A percentile compares a stretch with the other conserved stretches of the same genome.
These are phyloP conservation scores for Fusarium sterilihyphosum DNA, from an alignment of 2,329 filamentous ascomycete species.

Conservation along the genomic window DNA sequence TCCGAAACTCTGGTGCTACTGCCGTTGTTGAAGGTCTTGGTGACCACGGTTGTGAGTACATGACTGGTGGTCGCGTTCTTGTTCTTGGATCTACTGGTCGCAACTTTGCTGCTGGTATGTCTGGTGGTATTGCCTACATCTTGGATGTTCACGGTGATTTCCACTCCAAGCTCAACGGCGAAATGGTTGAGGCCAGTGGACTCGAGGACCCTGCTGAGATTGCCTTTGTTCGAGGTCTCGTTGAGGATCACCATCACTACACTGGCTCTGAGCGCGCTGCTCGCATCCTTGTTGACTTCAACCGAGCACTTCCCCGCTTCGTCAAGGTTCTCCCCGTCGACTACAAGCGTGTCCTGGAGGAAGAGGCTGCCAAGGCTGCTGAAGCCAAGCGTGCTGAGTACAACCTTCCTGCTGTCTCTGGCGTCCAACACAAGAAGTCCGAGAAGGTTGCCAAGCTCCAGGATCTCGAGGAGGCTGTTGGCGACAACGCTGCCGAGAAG, in stretches of 20 bases:
- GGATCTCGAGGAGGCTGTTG: constrained; percentile 93
- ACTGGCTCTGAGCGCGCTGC: constrained; percentile 95
- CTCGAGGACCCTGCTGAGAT: constrained; percentile 89
- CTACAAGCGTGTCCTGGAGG: constrained; percentile 91
- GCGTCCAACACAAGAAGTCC: constrained; percentile 68
- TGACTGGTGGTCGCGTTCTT: constrained; percentile 93
- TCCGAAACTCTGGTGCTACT: constrained; percentile 94
- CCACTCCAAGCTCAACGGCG: constrained; percentile 90
- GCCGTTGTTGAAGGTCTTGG: constrained; percentile 97
- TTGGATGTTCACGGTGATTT: constrained; percentile 92
- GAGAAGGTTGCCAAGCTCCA: constrained; percentile 75
- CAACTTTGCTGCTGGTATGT: constrained; percentile 99
- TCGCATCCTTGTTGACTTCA: constrained; percentile 94
- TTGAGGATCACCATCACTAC: constrained; percentile 98
- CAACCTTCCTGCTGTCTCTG: constrained; percentile 79
- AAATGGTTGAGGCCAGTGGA: constrained; percentile 92
- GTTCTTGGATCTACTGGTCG: constrained; percentile 89
- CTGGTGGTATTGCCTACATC: constrained; percentile 94
- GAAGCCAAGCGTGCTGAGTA: constrained; percentile 87
- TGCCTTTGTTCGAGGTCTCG: constrained; percentile 87
- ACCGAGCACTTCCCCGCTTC: constrained; percentile 86
- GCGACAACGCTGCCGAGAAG: constrained; percentile 86
- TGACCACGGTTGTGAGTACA: constrained; percentile 98
- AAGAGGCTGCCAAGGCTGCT: constrained; percentile 86
- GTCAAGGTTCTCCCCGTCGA: constrained; percentile 94